Evolutionary conservation across 2,329 filamentous ascomycete species (phyloP).

Genomic region (Exophiala dermatitidis): DNA sequence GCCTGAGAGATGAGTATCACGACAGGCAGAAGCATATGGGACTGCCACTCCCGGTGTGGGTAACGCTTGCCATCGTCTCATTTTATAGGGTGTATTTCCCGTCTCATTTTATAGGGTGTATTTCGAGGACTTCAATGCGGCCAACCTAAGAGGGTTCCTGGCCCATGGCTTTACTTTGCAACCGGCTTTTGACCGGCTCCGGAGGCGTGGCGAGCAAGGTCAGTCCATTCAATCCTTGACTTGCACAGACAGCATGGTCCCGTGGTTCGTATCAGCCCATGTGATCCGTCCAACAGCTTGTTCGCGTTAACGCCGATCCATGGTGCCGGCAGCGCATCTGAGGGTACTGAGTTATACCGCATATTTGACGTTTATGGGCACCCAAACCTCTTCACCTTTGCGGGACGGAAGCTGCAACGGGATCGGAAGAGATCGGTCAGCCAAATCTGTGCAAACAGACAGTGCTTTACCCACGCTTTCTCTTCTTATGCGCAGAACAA

Average conservation of each 20-base stretch:
- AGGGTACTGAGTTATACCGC: slow-evolving; percentile 46
- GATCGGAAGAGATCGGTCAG: slow-evolving; percentile 44
- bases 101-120: slow-evolving; percentile 4
- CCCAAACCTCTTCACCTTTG: slow-evolving; percentile 49
- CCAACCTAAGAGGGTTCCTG: slow-evolving; percentile 20
- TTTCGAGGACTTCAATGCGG: not conserved
- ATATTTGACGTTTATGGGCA: slow-evolving; percentile 45
- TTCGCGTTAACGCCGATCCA: slow-evolving; percentile 48
- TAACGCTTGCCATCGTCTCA: slow-evolving; percentile 4
- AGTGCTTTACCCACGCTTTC: slow-evolving; percentile 34
- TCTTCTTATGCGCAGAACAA: slow-evolving; percentile 37
- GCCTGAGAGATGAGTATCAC: slow-evolving; percentile 54
- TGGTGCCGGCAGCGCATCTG: slow-evolving; percentile 47
- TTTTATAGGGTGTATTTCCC: slow-evolving; percentile 3
- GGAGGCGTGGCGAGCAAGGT: slow-evolving; percentile 21
- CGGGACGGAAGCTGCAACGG: slow-evolving; percentile 38
- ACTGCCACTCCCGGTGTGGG: slow-evolving; percentile 9
- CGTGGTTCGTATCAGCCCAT: slow-evolving; percentile 43
- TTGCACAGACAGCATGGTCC: slow-evolving; percentile 44
- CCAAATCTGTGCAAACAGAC: slow-evolving; percentile 48
- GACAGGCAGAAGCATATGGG: slow-evolving; percentile 75
- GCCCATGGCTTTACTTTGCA: slow-evolving; percentile 17
- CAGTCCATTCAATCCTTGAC: slow-evolving; percentile 25
- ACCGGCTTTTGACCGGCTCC: slow-evolving; percentile 21
- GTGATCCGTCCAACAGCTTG: slow-evolving; percentile 41